phyloP scores from a whole-genome alignment of 768 basidiomycete species.

The Hysterangium stoloniferum region DNA sequence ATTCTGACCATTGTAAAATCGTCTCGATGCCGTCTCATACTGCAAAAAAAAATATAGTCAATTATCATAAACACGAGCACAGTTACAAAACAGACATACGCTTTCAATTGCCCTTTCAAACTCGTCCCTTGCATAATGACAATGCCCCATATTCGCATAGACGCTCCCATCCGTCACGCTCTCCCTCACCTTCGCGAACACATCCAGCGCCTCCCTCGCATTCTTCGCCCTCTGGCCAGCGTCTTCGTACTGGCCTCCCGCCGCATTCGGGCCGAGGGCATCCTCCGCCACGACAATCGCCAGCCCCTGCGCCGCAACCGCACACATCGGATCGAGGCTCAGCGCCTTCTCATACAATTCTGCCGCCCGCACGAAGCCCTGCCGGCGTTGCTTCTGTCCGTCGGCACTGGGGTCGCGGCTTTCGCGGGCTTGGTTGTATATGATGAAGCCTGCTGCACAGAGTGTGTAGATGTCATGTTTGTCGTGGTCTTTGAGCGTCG shows the following conservation, averaged over 20 bases:
- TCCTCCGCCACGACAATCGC: conserved; percentile 94
- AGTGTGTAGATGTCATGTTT: conserved; percentile 86
- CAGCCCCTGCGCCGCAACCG: conserved; percentile 90
- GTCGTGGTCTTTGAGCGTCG: conserved; percentile 79
- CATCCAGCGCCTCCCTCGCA: conserved; percentile 78
- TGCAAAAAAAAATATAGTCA: conserved; percentile 23
- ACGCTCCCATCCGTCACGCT: conserved; percentile 76
- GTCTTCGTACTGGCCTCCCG: conserved; percentile 48
- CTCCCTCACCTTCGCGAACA: conserved; percentile 89
- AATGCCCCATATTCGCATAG: conserved; percentile 95
- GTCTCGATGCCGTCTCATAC: conserved; percentile 88
- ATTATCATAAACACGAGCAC: neutral
- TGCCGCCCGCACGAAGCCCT: conserved; percentile 71
- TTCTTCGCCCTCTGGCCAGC: conserved; percentile 56
- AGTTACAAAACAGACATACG: conserved; percentile 48
- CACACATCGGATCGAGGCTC: conserved; percentile 74
- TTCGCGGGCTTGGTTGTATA: conserved; percentile 83
- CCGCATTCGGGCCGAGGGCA: conserved; percentile 62
- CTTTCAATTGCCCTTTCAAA: conserved; percentile 95
- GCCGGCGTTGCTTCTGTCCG: conserved; percentile 54
- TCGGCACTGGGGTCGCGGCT: conserved; percentile 54
- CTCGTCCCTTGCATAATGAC: conserved; percentile 87
- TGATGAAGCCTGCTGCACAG: conserved; percentile 81
- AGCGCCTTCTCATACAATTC: conserved; percentile 94
- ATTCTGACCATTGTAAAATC: conserved; percentile 69